phyloP scores from a whole-genome alignment of 306 rosid genomes.

The Carpinus fangiana region DNA sequence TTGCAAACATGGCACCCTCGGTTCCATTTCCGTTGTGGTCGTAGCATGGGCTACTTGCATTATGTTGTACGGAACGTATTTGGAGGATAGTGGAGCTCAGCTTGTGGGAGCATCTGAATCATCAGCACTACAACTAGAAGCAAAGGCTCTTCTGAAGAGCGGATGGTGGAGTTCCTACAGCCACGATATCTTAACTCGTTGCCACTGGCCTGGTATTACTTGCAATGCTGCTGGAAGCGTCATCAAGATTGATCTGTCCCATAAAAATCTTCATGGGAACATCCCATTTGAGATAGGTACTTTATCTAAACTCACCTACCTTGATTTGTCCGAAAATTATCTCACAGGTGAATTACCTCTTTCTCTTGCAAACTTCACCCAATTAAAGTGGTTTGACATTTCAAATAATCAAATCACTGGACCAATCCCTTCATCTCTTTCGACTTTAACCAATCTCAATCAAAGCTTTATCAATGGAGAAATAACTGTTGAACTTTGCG shows the following conservation, averaged over 20 bases:
- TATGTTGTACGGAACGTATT: no score
- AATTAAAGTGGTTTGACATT: neutral
- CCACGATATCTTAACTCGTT: no score
- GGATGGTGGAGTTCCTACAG: no score
- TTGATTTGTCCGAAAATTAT: neutral
- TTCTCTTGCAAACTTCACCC: neutral
- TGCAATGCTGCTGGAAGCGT: no score
- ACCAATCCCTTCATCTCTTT: neutral
- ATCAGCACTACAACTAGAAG: no score
- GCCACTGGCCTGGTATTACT: no score
- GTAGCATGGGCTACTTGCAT: no score
- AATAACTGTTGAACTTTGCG: neutral
- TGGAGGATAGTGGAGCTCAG: no score
- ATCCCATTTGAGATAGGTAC: conserved; percentile 8
- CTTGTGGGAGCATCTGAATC: no score
- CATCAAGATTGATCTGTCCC: neutral
- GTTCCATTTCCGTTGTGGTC: no score
- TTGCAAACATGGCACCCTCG: no score
- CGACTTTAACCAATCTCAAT: neutral
- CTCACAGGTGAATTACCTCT: neutral
- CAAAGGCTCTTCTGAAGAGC: no score
- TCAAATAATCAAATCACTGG: neutral
- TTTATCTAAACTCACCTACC: conserved; percentile 9
- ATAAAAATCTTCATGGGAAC: neutral
- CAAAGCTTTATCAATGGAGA: neutral